Percentiles rank a stretch among this genome's conserved stretches.
phyloP scores from a whole-genome alignment of 108 stramenopile species.

The Pseudonitzschia delicatissima region DNA sequence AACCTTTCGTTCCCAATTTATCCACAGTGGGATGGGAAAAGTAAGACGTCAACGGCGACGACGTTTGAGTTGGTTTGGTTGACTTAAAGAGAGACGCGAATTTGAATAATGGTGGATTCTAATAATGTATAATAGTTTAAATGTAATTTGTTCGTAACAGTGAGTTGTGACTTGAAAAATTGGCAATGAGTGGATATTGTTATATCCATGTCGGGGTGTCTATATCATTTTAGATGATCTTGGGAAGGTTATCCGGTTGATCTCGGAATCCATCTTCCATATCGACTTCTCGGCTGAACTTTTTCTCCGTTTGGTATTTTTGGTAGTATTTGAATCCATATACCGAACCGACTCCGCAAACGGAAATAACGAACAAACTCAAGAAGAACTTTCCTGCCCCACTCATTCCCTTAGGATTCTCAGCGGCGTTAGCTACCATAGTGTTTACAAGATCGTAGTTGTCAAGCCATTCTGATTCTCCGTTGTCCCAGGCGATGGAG shows the following conservation, averaged over 20 bases:
- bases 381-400: neutral
- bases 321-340: neutral
- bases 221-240: slow-evolving; percentile 6
- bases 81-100: too few relatives aligned
- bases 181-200: too few relatives aligned
- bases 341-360: neutral
- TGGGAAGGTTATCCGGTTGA: neutral
- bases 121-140: neutral
- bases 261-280: neutral
- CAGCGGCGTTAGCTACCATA: slow-evolving; percentile 10
- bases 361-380: neutral
- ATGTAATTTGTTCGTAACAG: too few relatives aligned
- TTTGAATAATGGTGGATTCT: too few relatives aligned
- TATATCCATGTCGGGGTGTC: too few relatives aligned
- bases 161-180: too few relatives aligned
- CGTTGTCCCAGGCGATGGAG: neutral
- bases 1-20: too few relatives aligned
- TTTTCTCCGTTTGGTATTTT: neutral
- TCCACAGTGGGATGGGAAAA: too few relatives aligned
- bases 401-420: neutral
- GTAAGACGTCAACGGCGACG: too few relatives aligned
- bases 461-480: neutral
- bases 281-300: neutral
- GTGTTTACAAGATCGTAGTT: neutral
- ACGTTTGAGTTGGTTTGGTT: too few relatives aligned